These are phyloP conservation scores for Lantana camara DNA, from an alignment of 257 asterid genomes.

Conservation along the genomic window DNA sequence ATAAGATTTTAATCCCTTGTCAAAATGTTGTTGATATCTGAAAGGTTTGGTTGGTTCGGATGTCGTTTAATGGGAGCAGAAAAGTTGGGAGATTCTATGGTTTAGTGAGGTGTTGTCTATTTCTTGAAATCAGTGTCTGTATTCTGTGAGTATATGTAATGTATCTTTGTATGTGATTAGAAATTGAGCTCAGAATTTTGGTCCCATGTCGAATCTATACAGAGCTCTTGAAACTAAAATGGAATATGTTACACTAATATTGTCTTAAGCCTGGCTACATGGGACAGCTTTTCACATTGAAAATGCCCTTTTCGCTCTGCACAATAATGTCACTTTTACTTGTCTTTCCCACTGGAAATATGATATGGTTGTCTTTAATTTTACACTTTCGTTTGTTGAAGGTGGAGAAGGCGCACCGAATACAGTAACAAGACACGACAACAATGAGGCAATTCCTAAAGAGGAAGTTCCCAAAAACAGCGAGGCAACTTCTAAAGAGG, in stretches of 20 bases:
- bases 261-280: not conserved
- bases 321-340: not conserved
- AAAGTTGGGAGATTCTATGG: no score
- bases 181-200: no score
- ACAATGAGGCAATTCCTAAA: constrained; percentile 14
- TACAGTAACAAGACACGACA: not conserved
- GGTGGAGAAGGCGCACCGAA: constrained; percentile 29
- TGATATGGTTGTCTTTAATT: constrained; percentile 9
- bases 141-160: not conserved
- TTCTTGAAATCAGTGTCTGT: not conserved
- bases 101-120: not conserved
- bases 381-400: constrained; percentile 15
- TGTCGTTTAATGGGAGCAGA: no score
- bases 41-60: no score
- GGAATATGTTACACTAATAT: not conserved
- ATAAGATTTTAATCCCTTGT: no score
- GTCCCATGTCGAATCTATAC: not conserved
- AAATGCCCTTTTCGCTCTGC: not conserved
- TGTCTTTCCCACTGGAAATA: not conserved
- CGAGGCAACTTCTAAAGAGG: constrained; percentile 10
- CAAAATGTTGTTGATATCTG: no score
- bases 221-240: not conserved
- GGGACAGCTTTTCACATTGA: not conserved
- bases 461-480: not conserved
- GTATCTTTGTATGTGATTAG: not conserved